Evolutionary conservation across 305 asterid species (phyloP).

Genomic region (Fraxinus baroniana): DNA sequence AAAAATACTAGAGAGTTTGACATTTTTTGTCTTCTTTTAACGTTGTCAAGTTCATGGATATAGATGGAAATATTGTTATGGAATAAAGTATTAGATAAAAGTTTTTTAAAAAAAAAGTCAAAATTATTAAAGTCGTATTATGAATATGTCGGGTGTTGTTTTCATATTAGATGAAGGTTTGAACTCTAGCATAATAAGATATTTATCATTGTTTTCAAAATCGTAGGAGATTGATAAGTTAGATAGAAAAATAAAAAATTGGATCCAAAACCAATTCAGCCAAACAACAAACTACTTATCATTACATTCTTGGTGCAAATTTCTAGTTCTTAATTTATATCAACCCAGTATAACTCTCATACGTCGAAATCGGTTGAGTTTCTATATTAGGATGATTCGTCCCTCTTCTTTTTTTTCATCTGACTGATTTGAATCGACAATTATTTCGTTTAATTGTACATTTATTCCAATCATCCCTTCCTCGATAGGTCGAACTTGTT

Average conservation of each 20-base stretch:
- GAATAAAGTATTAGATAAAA: background rate
- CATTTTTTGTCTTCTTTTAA: background rate
- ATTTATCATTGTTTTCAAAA: background rate
- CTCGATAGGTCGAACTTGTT: background rate
- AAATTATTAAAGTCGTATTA: background rate
- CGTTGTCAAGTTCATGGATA: background rate
- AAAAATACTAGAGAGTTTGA: background rate
- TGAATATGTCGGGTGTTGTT: background rate
- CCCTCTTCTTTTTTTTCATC: background rate
- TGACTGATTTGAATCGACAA: background rate
- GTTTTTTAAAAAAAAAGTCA: background rate
- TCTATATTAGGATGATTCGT: background rate
- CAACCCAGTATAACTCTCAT: background rate
- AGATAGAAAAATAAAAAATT: background rate
- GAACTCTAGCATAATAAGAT: background rate
- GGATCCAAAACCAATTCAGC: background rate
- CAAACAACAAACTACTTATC: background rate
- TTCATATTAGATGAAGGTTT: background rate
- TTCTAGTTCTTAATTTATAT: background rate
- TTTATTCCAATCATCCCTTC: background rate
- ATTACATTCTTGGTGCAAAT: background rate
- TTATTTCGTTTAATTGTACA: background rate
- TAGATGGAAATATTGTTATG: background rate
- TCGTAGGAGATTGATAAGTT: background rate
- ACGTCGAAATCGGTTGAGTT: background rate